These are phyloP conservation scores for Phytophthora cactorum DNA, from an alignment of 352 stramenopile genomes.

Conservation along the genomic window DNA sequence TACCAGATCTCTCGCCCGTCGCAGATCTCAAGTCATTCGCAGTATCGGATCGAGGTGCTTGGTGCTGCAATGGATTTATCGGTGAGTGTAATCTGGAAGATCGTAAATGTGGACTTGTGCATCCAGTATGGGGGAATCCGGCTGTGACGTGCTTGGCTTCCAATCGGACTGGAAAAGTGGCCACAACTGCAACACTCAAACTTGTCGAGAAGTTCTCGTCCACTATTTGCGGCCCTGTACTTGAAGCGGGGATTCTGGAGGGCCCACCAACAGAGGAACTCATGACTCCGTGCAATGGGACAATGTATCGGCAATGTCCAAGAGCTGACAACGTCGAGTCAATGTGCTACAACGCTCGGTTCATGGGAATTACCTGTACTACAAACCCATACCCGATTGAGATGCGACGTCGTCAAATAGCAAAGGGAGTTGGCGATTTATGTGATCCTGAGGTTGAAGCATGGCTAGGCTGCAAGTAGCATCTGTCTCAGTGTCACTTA, in stretches of 20 bases:
- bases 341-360: slow-evolving; percentile 34
- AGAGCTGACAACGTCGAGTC: not conserved
- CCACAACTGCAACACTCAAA: slow-evolving; percentile 6
- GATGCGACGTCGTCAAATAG: slow-evolving; percentile 1
- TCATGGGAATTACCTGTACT: slow-evolving; percentile 37
- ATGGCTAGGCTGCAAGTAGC: slow-evolving; percentile 23
- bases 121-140: slow-evolving; percentile 21
- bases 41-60: slow-evolving; percentile 9
- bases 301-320: slow-evolving; percentile 33
- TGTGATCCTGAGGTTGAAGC: slow-evolving; percentile 20
- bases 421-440: slow-evolving; percentile 3
- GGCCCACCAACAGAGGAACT: slow-evolving; percentile 4
- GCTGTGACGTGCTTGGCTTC: slow-evolving; percentile 8
- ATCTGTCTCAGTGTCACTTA: too few species aligned
- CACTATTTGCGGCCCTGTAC: slow-evolving; percentile 18
- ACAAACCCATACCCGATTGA: slow-evolving; percentile 26
- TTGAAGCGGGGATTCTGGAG: slow-evolving; percentile 12
- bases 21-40: slow-evolving; percentile 23
- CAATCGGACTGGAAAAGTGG: slow-evolving; percentile 5
- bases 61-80: slow-evolving; percentile 45
- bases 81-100: slow-evolving; percentile 21
- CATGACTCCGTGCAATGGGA: slow-evolving; percentile 34
- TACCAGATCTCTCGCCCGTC: slow-evolving; percentile 26
- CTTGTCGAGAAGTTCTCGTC: slow-evolving; percentile 10
- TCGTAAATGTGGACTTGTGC: slow-evolving; percentile 10